Evolutionary conservation across 345 rosid species (phyloP), one percentile per base, ranked within the genome.

Genomic region (Mangifera indica): DNA sequence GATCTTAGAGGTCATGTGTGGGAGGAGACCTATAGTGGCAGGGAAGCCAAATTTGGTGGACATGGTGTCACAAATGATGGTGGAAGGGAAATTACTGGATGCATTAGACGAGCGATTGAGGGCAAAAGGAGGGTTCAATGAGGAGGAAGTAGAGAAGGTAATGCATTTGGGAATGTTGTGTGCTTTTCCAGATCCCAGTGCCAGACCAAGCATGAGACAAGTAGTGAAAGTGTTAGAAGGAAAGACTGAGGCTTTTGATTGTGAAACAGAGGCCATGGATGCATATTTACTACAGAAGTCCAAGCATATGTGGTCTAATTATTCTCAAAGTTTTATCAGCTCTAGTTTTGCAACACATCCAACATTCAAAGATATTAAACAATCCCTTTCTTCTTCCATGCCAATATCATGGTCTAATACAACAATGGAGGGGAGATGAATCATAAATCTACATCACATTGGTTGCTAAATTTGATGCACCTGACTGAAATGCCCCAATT

Each of bases 131-230:
- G 85, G 49, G 45, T 80, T 76, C 13, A 74, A 77, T 0, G 67
- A 65, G 10, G 80, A 78, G 7, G 89, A 85, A 55, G 83, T 81
- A 24, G 82, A 82, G 70, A 80, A 81, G 55, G 75, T 74, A 37
- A 18, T 91, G 58, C 85, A 89, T 26, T 64, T 89, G 63, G 97
- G 94, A 14, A 10, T 91, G 24, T 44, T 86, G 49, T 89, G 94
- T 70, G 79, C 87, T 34, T 82, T 85, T 70, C 91, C 85, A 7
- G 90, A 87, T 46, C 75, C 87, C 4, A 74, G 74, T 51, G 72
- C 78, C 1, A 66, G 94, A 53, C 94, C 87, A 1, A 85, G 82
- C 22, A 89, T 87, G 91, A 87, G 97, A 71, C 97, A 91, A 71
- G 93, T 80, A 5, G 86, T 85, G 69, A 84, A 87, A 58, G 70